Evolutionary conservation across 108 stramenopile species (phyloP), one percentile per base, ranked within the genome.

Genomic region (Cyclotella sp.): DNA sequence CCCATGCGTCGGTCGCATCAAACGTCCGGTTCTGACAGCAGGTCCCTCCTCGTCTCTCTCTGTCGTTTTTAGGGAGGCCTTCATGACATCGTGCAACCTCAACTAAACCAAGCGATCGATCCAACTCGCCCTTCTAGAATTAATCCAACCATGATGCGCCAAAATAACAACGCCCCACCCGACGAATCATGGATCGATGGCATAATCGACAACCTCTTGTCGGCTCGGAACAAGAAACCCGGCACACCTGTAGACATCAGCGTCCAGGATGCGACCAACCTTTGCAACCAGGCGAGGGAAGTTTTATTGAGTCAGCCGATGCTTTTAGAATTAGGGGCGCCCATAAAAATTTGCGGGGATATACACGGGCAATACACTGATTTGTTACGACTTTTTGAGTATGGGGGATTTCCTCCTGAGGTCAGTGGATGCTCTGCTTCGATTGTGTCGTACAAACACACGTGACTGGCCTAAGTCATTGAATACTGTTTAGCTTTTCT

Each of bases 331-430:
- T 82, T 99, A 40, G 96, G 97, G 26, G 99, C 98, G 30, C 99
- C 99, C 39, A 97, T 99, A 74, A 99, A 99, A 74, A 99, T 99
- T 73, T 99, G 99, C 75, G 99, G 99, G 21, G 97, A 98, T 83
- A 93, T 98, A 39, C 98, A 99, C 66, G 98, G 98, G 8, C 98
- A 99, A 82, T 99, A 98, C 85, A 98, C 97, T 39, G 99, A 99
- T 84, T 82, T 98, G 57, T 83, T 99, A 52, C 88, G 99, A 41
- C 79, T 98, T 47, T 99, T 99, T 84, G 98, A 99, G 84, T 96
- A 97, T 68, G 97, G 98, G 41, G 97, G 98, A 41, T 98, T 97
- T 63, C 97, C 97, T 42, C 96, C 96, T 0, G 96, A 97, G 84
- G 93, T 95, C 68, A 30, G 85, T 85, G 39, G 41, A 24, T 13